These are phyloP conservation scores for Panellus pusillus DNA, from an alignment of 768 basidiomycete genomes.

Conservation along the genomic window DNA sequence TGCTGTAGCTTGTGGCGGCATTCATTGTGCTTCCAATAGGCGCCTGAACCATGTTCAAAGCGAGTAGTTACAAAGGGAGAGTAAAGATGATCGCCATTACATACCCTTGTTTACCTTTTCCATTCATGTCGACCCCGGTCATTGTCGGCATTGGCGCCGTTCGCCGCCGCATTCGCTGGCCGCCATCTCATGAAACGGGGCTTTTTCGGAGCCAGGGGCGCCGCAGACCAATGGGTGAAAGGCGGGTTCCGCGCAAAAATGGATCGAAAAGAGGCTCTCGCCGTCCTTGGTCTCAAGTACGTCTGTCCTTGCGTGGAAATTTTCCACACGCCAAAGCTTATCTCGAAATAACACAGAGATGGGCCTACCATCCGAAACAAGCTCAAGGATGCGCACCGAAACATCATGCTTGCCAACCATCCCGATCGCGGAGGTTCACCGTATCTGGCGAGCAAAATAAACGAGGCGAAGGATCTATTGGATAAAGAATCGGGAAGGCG, in stretches of 20 bases:
- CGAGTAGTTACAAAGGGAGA: not conserved
- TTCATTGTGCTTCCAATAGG: not conserved
- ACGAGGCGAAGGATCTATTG: slow-evolving; percentile 93
- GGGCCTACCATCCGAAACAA: slow-evolving; percentile 69
- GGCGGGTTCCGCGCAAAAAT: slow-evolving; percentile 96
- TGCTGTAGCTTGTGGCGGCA: not conserved
- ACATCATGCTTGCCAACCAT: slow-evolving; percentile 98
- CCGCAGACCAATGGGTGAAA: slow-evolving; percentile 83
- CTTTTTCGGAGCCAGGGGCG: slow-evolving; percentile 54
- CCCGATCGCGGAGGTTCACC: slow-evolving; percentile 99
- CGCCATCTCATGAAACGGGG: slow-evolving; percentile 69
- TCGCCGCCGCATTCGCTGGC: slow-evolving; percentile 72
- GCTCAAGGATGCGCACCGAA: slow-evolving; percentile 93
- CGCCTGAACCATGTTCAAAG: not conserved
- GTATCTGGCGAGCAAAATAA: slow-evolving; percentile 97
- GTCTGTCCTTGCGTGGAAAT: slow-evolving; percentile 28
- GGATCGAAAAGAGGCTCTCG: slow-evolving; percentile 92
- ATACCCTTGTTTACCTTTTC: not conserved
- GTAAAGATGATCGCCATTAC: not conserved
- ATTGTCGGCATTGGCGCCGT: slow-evolving; percentile 77
- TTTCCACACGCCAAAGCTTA: slow-evolving; percentile 6
- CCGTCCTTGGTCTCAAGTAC: slow-evolving; percentile 90
- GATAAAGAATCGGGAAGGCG: slow-evolving; percentile 71
- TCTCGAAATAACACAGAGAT: slow-evolving; percentile 55
- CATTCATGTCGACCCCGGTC: slow-evolving; percentile 73